These are phyloP conservation scores for Sugiyamaella qingdaonensis DNA, from an alignment of 805 yeast genomes.

Conservation along the genomic window DNA sequence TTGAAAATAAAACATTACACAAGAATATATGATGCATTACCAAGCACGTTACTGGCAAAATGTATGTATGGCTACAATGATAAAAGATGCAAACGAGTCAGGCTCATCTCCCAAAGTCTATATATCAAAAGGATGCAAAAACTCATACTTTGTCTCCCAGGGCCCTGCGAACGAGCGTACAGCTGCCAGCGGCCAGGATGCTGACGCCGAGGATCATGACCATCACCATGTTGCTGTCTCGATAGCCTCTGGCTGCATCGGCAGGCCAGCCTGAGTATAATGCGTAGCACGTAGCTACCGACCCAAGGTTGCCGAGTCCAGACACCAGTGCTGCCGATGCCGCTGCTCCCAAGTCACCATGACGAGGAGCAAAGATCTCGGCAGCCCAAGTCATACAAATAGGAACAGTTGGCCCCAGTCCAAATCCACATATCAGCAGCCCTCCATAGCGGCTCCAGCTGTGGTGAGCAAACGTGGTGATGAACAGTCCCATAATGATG, in stretches of 20 bases:
- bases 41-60: too few species aligned
- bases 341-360: slow-evolving; percentile 84
- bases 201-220: slow-evolving; percentile 72
- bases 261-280: slow-evolving; percentile 84
- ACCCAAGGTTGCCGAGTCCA: slow-evolving; percentile 83
- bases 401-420: slow-evolving; percentile 89
- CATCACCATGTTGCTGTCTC: slow-evolving; percentile 78
- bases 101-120: too few species aligned
- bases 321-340: slow-evolving; percentile 78
- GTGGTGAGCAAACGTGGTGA: slow-evolving; percentile 68
- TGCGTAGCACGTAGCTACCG: slow-evolving; percentile 82
- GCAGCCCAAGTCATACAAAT: slow-evolving; percentile 81
- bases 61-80: too few species aligned
- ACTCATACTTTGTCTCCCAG: slow-evolving; percentile 33
- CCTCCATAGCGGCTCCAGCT: slow-evolving; percentile 81
- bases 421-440: slow-evolving; percentile 74
- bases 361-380: slow-evolving; percentile 62
- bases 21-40: too few species aligned
- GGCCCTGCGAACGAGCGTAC: slow-evolving; percentile 31
- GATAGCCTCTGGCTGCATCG: slow-evolving; percentile 56
- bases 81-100: too few species aligned
- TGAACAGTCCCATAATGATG: slow-evolving; percentile 70
- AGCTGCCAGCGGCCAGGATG: slow-evolving; percentile 47
- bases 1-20: too few species aligned
- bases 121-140: too few species aligned